phyloP scores from a whole-genome alignment of 1,284 basidiomycete genomes.

The Sphaerobolus stellatus region DNA sequence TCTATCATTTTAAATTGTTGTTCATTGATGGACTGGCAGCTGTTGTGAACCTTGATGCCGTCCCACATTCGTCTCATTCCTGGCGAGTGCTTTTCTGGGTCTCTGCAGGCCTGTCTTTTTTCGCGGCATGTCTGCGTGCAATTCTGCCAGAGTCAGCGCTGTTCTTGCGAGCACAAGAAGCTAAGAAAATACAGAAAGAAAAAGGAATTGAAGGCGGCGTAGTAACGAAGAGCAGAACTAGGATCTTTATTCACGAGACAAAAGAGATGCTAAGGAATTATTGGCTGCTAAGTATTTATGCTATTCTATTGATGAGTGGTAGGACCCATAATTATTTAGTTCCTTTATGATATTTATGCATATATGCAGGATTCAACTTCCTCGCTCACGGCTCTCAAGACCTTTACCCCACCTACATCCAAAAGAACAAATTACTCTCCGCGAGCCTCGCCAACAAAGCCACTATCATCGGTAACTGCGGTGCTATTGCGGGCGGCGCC shows the following conservation, averaged over 20 bases:
- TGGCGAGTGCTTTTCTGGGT: slow-evolving; percentile 76
- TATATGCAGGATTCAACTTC: slow-evolving; percentile 87
- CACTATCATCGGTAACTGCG: slow-evolving; percentile 88
- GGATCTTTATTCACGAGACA: slow-evolving; percentile 72
- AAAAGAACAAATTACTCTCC: slow-evolving; percentile 57
- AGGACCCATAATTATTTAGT: not conserved
- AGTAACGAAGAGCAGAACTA: slow-evolving; percentile 56
- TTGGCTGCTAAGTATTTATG: slow-evolving; percentile 87
- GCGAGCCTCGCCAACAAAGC: slow-evolving; percentile 70
- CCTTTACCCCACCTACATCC: slow-evolving; percentile 79
- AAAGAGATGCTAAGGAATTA: slow-evolving; percentile 78
- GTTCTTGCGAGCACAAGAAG: slow-evolving; percentile 63
- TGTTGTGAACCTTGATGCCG: slow-evolving; percentile 74
- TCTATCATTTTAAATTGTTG: slow-evolving; percentile 25
- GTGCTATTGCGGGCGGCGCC: slow-evolving; percentile 62
- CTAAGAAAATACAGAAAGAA: slow-evolving; percentile 36
- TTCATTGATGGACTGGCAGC: too few species aligned
- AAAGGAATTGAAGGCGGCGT: too few species aligned
- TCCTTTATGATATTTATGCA: slow-evolving; percentile 3
- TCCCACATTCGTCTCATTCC: slow-evolving; percentile 46
- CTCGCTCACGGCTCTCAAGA: slow-evolving; percentile 87
- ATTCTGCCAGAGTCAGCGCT: slow-evolving; percentile 79
- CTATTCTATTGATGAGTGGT: slow-evolving; percentile 77
- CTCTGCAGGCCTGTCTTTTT: slow-evolving; percentile 68
- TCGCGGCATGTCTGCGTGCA: slow-evolving; percentile 72